These are phyloP conservation scores for Chrysanthemum makinoi DNA, from an alignment of 129 eudicot genomes.

Conservation along the genomic window DNA sequence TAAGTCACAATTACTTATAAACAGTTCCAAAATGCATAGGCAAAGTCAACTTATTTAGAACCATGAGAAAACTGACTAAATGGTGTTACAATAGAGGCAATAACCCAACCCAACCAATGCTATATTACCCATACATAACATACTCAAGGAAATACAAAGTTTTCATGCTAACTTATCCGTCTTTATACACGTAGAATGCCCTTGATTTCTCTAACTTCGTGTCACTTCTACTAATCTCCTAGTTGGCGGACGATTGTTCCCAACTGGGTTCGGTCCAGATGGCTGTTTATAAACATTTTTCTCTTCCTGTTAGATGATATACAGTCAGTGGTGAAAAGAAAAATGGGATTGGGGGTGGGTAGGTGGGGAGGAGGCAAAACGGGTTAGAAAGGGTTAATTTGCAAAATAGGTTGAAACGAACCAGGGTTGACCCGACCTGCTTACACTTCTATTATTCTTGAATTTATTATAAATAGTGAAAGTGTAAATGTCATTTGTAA, in stretches of 20 bases:
- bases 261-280: slow-evolving; percentile 66
- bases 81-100: slow-evolving; percentile 22
- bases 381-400: too few species aligned
- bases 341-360: too few species aligned
- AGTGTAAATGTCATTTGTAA: too few species aligned
- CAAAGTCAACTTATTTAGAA: slow-evolving; percentile 7
- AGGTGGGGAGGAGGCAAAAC: too few species aligned
- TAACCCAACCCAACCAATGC: slow-evolving; percentile 18
- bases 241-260: slow-evolving; percentile 59
- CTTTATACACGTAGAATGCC: slow-evolving; percentile 25
- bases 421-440: too few species aligned
- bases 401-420: too few species aligned
- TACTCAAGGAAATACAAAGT: slow-evolving; percentile 20
- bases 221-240: slow-evolving; percentile 28
- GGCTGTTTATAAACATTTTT: slow-evolving; percentile 45
- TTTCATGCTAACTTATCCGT: slow-evolving; percentile 10
- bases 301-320: slow-evolving; percentile 32
- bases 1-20: too few species aligned
- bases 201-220: slow-evolving; percentile 15
- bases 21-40: too few species aligned
- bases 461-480: too few species aligned
- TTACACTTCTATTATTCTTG: too few species aligned
- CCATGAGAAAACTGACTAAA: slow-evolving; percentile 23
- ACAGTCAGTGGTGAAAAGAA: background rate
- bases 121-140: slow-evolving; percentile 11